phyloP scores from a whole-genome alignment of 2,329 filamentous ascomycete species.

The Aspergillus pseudoglaucus region DNA sequence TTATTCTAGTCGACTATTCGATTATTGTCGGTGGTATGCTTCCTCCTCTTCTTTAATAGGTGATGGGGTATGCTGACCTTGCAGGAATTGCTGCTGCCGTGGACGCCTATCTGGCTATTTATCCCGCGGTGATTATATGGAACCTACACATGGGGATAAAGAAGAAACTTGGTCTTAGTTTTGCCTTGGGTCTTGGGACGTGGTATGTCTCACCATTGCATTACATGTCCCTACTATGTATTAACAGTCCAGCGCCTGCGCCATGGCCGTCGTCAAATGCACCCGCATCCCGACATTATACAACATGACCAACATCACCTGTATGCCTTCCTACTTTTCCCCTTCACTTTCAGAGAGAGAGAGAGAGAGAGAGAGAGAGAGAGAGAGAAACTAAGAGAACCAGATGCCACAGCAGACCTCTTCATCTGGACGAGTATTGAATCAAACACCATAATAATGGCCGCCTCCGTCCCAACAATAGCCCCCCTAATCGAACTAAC shows the following conservation, averaged over 20 bases:
- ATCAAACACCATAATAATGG: neutral
- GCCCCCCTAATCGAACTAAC: neutral
- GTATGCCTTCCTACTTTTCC: neutral
- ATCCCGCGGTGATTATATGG: neutral
- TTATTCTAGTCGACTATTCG: neutral
- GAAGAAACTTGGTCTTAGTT: neutral
- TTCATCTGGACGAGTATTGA: neutral
- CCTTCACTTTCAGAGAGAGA: neutral
- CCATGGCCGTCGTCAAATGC: neutral
- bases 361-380: neutral
- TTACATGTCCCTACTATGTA: neutral
- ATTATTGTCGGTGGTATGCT: neutral
- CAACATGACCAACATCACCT: neutral
- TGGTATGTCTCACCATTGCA: neutral
- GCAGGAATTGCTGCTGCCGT: neutral
- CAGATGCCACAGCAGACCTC: neutral
- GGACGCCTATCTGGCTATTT: neutral
- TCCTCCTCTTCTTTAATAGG: neutral
- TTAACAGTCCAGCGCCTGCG: neutral
- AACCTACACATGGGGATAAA: neutral
- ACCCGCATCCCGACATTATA: neutral
- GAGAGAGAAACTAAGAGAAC: neutral
- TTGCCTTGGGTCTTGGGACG: neutral
- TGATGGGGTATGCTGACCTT: neutral
- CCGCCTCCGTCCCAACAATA: neutral